Conservation (phyloP, 768 basidiomycete species). For the Lactarius tabidus region DNA sequence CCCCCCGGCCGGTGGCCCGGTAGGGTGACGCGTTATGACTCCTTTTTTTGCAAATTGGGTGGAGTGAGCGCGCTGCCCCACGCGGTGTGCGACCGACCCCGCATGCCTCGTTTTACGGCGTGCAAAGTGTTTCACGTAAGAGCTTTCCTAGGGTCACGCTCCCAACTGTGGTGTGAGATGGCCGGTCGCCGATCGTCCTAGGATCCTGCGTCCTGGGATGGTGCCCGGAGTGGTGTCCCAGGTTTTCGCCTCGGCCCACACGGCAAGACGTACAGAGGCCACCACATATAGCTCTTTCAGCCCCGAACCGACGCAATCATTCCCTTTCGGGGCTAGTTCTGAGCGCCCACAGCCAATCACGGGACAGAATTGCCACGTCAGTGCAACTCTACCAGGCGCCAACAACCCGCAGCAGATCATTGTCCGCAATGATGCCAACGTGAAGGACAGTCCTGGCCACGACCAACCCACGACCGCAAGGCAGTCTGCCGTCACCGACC, state of each 20-base stretch:
- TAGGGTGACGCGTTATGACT: constrained; percentile 16
- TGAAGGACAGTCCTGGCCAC: background rate
- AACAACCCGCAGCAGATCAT: background rate
- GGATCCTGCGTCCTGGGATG: constrained; percentile 19
- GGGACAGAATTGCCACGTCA: constrained; percentile 7
- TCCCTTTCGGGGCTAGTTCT: background rate
- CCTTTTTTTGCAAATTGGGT: constrained; percentile 5
- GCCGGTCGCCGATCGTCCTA: background rate
- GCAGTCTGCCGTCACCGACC: too few relatives aligned
- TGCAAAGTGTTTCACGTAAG: background rate
- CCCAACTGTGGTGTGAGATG: background rate
- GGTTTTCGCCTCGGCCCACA: background rate
- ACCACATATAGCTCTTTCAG: background rate
- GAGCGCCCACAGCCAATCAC: background rate
- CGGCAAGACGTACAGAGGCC: background rate
- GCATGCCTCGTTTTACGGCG: constrained; percentile 1
- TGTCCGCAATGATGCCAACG: background rate
- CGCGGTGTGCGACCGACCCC: background rate
- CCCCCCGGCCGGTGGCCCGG: too few relatives aligned
- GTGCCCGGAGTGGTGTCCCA: background rate
- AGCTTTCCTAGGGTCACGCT: background rate
- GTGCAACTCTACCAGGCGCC: background rate
- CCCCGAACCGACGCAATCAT: constrained; percentile 6
- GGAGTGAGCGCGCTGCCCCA: background rate
- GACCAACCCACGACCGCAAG: background rate